Evolutionary conservation across 768 basidiomycete genomes (phyloP).

Genomic region (Tricholoma flavovirens): DNA sequence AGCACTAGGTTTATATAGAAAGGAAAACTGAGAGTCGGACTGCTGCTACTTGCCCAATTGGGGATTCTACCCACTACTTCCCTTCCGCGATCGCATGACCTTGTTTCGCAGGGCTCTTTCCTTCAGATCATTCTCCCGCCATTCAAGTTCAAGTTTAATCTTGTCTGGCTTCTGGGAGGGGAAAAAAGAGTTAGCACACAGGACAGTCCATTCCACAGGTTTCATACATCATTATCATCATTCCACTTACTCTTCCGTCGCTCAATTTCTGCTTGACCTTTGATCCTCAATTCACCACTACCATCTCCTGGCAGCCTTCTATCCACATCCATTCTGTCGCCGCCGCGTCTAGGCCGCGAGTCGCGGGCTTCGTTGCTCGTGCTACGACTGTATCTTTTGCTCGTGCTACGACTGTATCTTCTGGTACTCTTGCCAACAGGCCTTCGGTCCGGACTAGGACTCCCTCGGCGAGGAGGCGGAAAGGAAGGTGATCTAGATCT

Average conservation of each 20-base stretch:
- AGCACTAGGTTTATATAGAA: slow-evolving; percentile 10
- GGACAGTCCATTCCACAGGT: slow-evolving; percentile 11
- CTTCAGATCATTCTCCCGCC: slow-evolving; percentile 73
- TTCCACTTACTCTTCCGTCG: slow-evolving; percentile 54
- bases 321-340: slow-evolving; percentile 33
- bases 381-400: slow-evolving; percentile 19
- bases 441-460: slow-evolving; percentile 19
- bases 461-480: slow-evolving; percentile 26
- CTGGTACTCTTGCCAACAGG: slow-evolving; percentile 10
- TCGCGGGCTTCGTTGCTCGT: slow-evolving; percentile 25
- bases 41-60: slow-evolving; percentile 11
- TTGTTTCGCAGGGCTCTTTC: slow-evolving; percentile 80
- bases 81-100: slow-evolving; percentile 66
- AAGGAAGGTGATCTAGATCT: slow-evolving; percentile 26
- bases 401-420: slow-evolving; percentile 22
- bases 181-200: slow-evolving; percentile 5
- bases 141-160: slow-evolving; percentile 47
- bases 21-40: not conserved
- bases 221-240: slow-evolving; percentile 24
- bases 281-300: slow-evolving; percentile 62
- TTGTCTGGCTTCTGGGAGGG: slow-evolving; percentile 15
- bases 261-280: slow-evolving; percentile 59
- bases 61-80: slow-evolving; percentile 13
- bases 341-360: slow-evolving; percentile 10
- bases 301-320: slow-evolving; percentile 15